phyloP scores from a whole-genome alignment of 2,329 filamentous ascomycete genomes.

The Microcyclospora tardicrescens region DNA sequence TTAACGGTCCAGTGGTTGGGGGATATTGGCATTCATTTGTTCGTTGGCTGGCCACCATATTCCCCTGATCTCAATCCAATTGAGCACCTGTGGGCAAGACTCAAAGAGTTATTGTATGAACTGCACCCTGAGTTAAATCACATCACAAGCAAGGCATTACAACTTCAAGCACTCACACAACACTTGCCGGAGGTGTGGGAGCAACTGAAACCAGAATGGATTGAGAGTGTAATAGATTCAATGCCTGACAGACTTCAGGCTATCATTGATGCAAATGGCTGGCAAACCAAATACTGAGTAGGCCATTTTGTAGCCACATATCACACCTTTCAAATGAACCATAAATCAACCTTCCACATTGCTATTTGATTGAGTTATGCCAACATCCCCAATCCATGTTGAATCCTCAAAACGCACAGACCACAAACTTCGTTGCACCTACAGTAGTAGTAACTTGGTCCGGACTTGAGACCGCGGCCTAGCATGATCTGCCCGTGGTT shows the following conservation, averaged over 20 bases:
- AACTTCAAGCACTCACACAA: not conserved
- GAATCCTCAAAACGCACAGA: too few relatives aligned
- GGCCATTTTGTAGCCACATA: not conserved
- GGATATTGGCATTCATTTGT: not conserved
- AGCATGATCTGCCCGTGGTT: too few relatives aligned
- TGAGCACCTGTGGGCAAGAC: slow-evolving; percentile 9
- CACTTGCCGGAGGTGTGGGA: not conserved
- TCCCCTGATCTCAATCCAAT: slow-evolving; percentile 10
- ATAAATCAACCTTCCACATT: not conserved
- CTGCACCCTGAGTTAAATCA: not conserved
- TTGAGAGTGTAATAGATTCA: not conserved
- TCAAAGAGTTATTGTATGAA: slow-evolving; percentile 11
- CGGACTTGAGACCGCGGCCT: too few relatives aligned
- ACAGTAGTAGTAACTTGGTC: too few relatives aligned
- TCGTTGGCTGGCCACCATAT: slow-evolving; percentile 2
- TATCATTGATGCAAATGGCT: not conserved
- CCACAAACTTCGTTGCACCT: too few relatives aligned
- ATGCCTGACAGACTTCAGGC: not conserved
- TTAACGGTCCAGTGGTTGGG: not conserved
- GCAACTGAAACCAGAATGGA: not conserved
- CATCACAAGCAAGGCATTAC: not conserved
- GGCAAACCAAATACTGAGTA: not conserved
- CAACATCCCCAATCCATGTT: too few relatives aligned
- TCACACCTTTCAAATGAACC: not conserved
- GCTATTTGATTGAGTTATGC: too few relatives aligned